Evolutionary conservation across 345 rosid species (phyloP).

Genomic region (Bruguiera sexangula): DNA sequence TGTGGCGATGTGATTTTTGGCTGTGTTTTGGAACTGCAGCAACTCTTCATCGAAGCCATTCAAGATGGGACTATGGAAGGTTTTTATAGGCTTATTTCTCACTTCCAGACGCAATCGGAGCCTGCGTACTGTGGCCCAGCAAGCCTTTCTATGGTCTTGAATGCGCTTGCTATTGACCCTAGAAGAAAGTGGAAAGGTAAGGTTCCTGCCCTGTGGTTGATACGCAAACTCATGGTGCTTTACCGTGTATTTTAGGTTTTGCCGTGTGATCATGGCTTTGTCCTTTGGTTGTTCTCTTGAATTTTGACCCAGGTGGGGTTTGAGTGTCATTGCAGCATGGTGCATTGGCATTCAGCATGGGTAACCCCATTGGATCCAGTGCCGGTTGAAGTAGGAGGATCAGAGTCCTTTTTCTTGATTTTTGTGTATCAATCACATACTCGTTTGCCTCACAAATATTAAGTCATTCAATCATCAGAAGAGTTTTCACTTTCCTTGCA

Average conservation of each 20-base stretch:
- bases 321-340: not conserved
- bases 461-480: not conserved
- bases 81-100: conserved; percentile 69
- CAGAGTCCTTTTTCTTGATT: not conserved
- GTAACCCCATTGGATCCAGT: not conserved
- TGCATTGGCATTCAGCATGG: not conserved
- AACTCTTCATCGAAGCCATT: conserved; percentile 76
- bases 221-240: not conserved
- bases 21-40: conserved; percentile 34
- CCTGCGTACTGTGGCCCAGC: conserved; percentile 90
- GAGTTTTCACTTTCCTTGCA: conserved; percentile 26
- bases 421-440: not conserved
- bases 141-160: conserved; percentile 82
- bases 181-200: conserved; percentile 81
- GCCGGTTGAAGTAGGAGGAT: not conserved
- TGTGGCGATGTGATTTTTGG: not conserved
- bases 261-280: not conserved
- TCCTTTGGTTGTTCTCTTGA: not conserved
- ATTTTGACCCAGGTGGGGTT: not conserved
- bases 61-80: conserved; percentile 93
- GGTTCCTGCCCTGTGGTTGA: not conserved
- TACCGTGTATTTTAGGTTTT: not conserved
- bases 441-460: too few species aligned
- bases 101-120: conserved; percentile 91
- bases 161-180: conserved; percentile 87